These are phyloP conservation scores for Penicillium sp. DNA, from an alignment of 2,329 filamentous ascomycete species.

Conservation along the genomic window DNA sequence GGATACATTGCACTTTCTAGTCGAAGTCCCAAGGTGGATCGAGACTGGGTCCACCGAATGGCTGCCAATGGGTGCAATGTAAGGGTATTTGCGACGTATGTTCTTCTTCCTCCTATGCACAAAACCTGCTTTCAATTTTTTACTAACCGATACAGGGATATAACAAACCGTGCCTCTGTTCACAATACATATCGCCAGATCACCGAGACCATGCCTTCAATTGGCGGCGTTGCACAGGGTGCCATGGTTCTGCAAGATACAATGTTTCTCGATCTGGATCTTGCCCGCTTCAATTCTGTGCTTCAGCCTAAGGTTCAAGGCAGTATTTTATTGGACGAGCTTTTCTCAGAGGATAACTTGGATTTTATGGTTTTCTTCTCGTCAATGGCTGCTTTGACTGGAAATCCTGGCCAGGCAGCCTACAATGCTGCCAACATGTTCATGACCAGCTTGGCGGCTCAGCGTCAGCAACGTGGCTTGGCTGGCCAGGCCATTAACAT, in stretches of 20 bases:
- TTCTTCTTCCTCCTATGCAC: background rate
- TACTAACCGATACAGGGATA: conserved; percentile 21
- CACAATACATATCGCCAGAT: conserved; percentile 32
- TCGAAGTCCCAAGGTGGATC: conserved; percentile 34
- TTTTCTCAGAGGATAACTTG: conserved; percentile 34
- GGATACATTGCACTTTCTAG: conserved; percentile 35
- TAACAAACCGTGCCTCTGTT: conserved; percentile 29
- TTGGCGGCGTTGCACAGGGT: conserved; percentile 45
- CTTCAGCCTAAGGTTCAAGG: conserved; percentile 40
- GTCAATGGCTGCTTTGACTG: conserved; percentile 43
- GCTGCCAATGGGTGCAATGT: conserved; percentile 24
- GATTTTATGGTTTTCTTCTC: conserved; percentile 53
- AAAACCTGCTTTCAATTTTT: fast-evolving
- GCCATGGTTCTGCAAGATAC: conserved; percentile 36
- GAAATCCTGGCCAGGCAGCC: conserved; percentile 37
- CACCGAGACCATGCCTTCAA: conserved; percentile 36
- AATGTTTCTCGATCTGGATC: conserved; percentile 36
- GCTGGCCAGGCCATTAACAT: conserved; percentile 28
- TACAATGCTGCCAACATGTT: conserved; percentile 49
- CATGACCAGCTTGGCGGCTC: conserved; percentile 36
- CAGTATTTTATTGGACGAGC: conserved; percentile 25
- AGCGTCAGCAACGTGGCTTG: conserved; percentile 23
- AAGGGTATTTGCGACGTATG: conserved; percentile 25
- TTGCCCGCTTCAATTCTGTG: conserved; percentile 36
- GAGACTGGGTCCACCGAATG: conserved; percentile 28